Base-by-base conservation (phyloP, 208 protist species). In the Herpetomonas samuelpessoai region DNA sequence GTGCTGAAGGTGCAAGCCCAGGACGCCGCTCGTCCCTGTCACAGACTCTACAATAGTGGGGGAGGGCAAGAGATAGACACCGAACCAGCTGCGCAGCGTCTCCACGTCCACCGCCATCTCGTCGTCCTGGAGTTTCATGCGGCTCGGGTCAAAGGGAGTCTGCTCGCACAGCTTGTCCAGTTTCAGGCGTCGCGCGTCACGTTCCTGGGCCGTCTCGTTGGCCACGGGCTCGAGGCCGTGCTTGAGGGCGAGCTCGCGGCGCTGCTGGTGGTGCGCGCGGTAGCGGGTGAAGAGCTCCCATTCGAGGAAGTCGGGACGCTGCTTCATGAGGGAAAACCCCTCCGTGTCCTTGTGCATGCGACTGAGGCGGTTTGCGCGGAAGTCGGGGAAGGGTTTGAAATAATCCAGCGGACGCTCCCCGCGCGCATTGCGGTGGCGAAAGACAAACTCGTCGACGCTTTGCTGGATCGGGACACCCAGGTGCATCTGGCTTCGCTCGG, bases 281-380 rank as follows among this genome's bases (percentile, higher is more conserved):
- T 96, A 94, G 45, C 90, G 83, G 21, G 76, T 84, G 61, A 96
- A 96, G 29, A 96, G 79, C 68, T 93, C 90, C 87, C 86, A 96
- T 74, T 96, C 86, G 18, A 92, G 71, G 58, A 83, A 80, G 38
- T 93, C 86, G 0, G 86, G 90, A 1, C 87, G 73, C 64, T 90
- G 83, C 65, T 81, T 81, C 71, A 93, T 86, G 1, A 96, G 74
- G 0, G 90, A 81, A 66, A 96, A 94, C 50, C 90, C 90, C 44
- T 92, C 82, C 27, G 85, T 77, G 70, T 96, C 90, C n/a, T 75
- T 69, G 65, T 93, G 91, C 79, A 88, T 79, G 38, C 79, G 77
- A 29, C 87, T 72, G 24, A 96, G 71, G 19, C 84, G 84, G 51
- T 88, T 62, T 12, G 79, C 76, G 38, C 86, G 81, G 68, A 90